Evolutionary conservation across 257 asterid species (phyloP).

Genomic region (Solanum clarkiae): DNA sequence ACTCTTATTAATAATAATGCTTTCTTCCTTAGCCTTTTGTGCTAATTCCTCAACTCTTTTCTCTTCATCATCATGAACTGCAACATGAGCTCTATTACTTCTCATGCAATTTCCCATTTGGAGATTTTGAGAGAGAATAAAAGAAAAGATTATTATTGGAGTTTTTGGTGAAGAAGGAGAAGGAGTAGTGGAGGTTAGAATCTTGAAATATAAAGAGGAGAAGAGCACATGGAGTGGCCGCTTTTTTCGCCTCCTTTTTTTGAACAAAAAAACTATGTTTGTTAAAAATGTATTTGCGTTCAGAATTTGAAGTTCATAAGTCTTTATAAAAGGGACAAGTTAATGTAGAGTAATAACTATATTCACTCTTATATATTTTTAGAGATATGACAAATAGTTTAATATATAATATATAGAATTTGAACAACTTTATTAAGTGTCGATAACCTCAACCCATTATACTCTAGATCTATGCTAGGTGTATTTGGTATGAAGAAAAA

Average conservation of each 20-base stretch:
- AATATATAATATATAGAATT: not conserved
- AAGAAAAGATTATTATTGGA: not conserved
- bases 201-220: not conserved
- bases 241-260: not conserved
- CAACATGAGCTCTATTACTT: not conserved
- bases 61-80: not conserved
- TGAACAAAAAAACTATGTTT: not conserved
- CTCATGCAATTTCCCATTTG: slow-evolving; percentile 16
- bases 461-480: not conserved
- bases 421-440: not conserved
- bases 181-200: not conserved
- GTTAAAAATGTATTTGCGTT: not conserved
- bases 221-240: not conserved
- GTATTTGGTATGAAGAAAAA: too few relatives aligned
- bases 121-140: not conserved
- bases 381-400: not conserved
- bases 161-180: not conserved
- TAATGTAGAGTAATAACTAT: not conserved
- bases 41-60: not conserved
- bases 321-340: not conserved
- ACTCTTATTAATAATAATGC: not conserved
- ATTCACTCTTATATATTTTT: not conserved
- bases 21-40: not conserved
- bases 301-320: not conserved
- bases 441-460: too few relatives aligned